phyloP scores from a whole-genome alignment of 306 rosid species.

The Bauhinia variegata region DNA sequence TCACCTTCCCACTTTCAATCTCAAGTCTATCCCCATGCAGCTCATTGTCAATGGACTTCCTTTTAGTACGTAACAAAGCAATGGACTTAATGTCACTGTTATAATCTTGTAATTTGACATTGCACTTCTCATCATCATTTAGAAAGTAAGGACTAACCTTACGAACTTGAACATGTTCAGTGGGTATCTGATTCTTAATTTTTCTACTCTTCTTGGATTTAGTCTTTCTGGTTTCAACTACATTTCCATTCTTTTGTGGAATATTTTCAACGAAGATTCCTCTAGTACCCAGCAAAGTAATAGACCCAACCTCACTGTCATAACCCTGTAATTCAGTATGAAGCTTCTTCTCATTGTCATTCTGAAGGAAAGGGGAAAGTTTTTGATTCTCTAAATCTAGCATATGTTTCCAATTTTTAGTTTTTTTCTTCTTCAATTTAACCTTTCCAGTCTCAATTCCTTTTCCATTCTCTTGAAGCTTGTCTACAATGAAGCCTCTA shows the following conservation, averaged over 20 bases:
- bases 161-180: background rate
- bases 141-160: constrained; percentile 10
- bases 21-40: constrained; percentile 4
- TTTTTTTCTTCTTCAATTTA: constrained; percentile 8
- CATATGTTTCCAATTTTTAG: too few species aligned
- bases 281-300: background rate
- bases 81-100: background rate
- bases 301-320: background rate
- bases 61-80: background rate
- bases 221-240: background rate
- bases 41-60: background rate
- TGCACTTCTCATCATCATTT: background rate
- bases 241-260: constrained; percentile 5
- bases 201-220: background rate
- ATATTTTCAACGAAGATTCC: background rate
- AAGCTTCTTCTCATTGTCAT: background rate
- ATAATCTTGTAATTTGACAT: background rate
- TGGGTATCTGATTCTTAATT: background rate
- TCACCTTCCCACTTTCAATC: background rate
- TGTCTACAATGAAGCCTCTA: background rate
- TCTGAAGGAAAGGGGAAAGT: constrained; percentile 10
- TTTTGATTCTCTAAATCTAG: background rate
- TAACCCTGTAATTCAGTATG: background rate
- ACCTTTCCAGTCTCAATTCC: background rate
- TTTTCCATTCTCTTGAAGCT: background rate